These are phyloP conservation scores for Cercis canadensis DNA, from an alignment of 306 rosid species.

Conservation along the genomic window DNA sequence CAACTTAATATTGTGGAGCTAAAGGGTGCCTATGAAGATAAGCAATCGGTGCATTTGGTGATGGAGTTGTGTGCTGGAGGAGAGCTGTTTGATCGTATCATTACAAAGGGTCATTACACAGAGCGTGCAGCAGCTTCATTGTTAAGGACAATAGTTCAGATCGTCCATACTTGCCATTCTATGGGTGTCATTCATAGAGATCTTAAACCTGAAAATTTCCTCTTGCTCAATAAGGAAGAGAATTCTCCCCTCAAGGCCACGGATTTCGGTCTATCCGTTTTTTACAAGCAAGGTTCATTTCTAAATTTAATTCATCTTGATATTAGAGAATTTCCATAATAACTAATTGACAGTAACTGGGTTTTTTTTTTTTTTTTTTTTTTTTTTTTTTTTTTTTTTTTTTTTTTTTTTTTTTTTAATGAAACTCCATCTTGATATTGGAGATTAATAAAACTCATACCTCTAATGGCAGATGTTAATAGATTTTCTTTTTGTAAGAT, in stretches of 20 bases:
- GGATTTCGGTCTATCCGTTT: conserved; percentile 92
- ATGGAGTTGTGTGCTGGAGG: conserved; percentile 98
- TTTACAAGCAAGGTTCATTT: conserved; percentile 91
- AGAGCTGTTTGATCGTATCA: conserved; percentile 90
- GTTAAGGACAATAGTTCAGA: conserved; percentile 83
- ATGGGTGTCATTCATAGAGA: conserved; percentile 98
- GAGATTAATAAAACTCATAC: too few relatives aligned
- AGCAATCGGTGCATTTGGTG: conserved; percentile 86
- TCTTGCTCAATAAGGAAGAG: conserved; percentile 76
- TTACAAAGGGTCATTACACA: conserved; percentile 92
- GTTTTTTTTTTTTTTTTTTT: too few relatives aligned
- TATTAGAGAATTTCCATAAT: too few relatives aligned
- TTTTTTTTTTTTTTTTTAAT: too few relatives aligned
- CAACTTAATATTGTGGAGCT: conserved; percentile 90
- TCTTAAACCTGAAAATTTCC: conserved; percentile 98
- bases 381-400: too few relatives aligned
- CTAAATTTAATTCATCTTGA: not conserved
- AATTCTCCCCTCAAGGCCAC: conserved; percentile 92
- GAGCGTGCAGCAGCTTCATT: conserved; percentile 91
- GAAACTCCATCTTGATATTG: too few relatives aligned
- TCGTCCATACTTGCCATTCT: conserved; percentile 91
- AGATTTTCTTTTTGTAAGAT: too few relatives aligned
- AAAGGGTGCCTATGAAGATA: conserved; percentile 86
- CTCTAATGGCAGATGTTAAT: too few relatives aligned
- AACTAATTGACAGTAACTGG: too few relatives aligned